These are phyloP conservation scores for Eragrostis tef DNA, from an alignment of 202 grass and related monocot genomes.

Conservation along the genomic window DNA sequence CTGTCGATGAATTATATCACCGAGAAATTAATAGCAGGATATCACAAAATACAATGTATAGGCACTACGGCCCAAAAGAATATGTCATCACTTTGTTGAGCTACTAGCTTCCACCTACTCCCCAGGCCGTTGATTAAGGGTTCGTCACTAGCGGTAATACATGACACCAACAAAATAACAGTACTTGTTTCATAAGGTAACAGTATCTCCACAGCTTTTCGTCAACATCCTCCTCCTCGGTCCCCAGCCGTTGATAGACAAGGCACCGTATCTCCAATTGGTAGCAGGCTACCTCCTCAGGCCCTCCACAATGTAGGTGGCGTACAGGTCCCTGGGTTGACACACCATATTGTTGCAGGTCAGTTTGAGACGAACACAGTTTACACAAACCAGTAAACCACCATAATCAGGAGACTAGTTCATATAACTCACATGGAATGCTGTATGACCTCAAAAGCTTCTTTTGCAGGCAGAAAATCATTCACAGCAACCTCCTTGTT, in stretches of 20 bases:
- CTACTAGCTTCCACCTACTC: slow-evolving; percentile 41
- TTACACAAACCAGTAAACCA: background rate
- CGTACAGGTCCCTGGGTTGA: slow-evolving; percentile 81
- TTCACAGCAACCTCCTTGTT: slow-evolving; percentile 98
- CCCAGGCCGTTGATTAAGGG: slow-evolving; percentile 20
- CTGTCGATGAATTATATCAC: background rate
- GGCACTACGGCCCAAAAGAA: slow-evolving; percentile 25
- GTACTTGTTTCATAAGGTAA: slow-evolving; percentile 34
- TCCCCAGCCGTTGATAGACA: background rate
- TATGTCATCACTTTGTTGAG: slow-evolving; percentile 13
- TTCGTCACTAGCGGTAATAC: slow-evolving; percentile 27
- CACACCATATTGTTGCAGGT: background rate
- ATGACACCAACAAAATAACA: slow-evolving; percentile 45
- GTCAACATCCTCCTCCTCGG: slow-evolving; percentile 42
- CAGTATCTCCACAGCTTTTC: slow-evolving; percentile 39
- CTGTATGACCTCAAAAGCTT: slow-evolving; percentile 74
- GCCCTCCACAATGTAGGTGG: slow-evolving; percentile 81
- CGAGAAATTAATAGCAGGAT: background rate
- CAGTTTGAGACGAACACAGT: background rate
- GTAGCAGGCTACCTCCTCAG: slow-evolving; percentile 70
- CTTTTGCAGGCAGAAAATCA: slow-evolving; percentile 71
- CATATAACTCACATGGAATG: slow-evolving; percentile 74
- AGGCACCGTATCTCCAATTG: background rate
- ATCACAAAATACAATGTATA: background rate
- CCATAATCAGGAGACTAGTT: background rate